Conservation (phyloP, 1,139 yeast species). For the Meyerozyma elateridarum region DNA sequence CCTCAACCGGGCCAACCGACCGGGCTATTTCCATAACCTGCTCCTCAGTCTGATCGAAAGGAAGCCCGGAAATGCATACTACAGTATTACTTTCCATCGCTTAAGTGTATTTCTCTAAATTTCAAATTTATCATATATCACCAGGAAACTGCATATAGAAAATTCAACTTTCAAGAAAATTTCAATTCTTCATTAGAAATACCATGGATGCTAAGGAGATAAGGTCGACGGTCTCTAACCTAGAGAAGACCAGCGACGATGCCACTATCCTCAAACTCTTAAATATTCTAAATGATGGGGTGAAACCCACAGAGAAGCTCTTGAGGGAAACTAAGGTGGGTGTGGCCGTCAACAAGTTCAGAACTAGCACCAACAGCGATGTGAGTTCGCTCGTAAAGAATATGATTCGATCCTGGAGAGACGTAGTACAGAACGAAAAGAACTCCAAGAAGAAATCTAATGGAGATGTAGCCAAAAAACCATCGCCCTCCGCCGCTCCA, state of each 20-base stretch:
- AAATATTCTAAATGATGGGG: slow-evolving; percentile 62
- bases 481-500: slow-evolving; percentile 9
- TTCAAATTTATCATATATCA: no score
- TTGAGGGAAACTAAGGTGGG: slow-evolving; percentile 96
- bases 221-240: slow-evolving; percentile 58
- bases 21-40: slow-evolving; percentile 76
- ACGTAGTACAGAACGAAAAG: slow-evolving; percentile 77
- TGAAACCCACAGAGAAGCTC: slow-evolving; percentile 78
- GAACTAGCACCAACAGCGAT: slow-evolving; percentile 62
- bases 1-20: slow-evolving; percentile 83
- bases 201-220: slow-evolving; percentile 73
- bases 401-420: slow-evolving; percentile 87
- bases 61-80: slow-evolving; percentile 36
- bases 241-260: slow-evolving; percentile 72
- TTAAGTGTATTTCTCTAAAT: background rate
- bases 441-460: slow-evolving; percentile 30
- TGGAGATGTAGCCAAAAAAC: slow-evolving; percentile 4
- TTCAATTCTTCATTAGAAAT: slow-evolving; percentile 5
- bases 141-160: no score
- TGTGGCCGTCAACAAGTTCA: slow-evolving; percentile 86
- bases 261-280: slow-evolving; percentile 65
- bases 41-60: slow-evolving; percentile 67
- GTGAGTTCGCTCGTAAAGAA: slow-evolving; percentile 70
- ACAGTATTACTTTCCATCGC: slow-evolving; percentile 21
- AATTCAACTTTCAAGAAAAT: background rate